A percentile compares a stretch with the other conserved stretches of the same genome.
Conservation (phyloP, 345 rosid species). For the Citrus trifoliata region DNA sequence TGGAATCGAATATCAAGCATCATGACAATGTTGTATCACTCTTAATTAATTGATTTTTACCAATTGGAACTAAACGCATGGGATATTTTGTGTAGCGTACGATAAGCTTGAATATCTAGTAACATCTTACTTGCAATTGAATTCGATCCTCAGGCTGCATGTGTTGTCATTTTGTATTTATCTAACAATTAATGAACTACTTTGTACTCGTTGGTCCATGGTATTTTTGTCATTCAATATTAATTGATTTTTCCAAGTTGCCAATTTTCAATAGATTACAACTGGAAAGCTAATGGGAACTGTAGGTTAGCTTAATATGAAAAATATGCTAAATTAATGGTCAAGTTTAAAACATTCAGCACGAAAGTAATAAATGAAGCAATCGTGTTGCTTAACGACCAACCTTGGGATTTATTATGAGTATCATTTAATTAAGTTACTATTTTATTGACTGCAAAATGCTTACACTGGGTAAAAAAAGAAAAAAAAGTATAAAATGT, state of each 20-base stretch:
- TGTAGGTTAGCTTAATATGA: neutral
- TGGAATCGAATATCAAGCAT: too few species aligned
- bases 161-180: neutral
- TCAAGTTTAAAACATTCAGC: constrained; percentile 12
- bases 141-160: neutral
- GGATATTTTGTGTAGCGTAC: neutral
- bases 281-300: constrained; percentile 7
- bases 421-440: neutral
- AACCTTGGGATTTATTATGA: neutral
- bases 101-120: neutral
- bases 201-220: neutral
- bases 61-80: neutral
- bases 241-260: constrained; percentile 7
- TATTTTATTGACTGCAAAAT: neutral
- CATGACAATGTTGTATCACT: too few species aligned
- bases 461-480: neutral
- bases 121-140: neutral
- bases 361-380: constrained; percentile 1
- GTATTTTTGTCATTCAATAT: neutral
- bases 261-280: neutral
- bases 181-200: neutral
- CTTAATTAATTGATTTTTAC: neutral
- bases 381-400: constrained; percentile 1
- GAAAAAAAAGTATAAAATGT: too few species aligned
- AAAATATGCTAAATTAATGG: constrained; percentile 8